phyloP scores from a whole-genome alignment of 1,139 yeast genomes.

The Pichia sp. region DNA sequence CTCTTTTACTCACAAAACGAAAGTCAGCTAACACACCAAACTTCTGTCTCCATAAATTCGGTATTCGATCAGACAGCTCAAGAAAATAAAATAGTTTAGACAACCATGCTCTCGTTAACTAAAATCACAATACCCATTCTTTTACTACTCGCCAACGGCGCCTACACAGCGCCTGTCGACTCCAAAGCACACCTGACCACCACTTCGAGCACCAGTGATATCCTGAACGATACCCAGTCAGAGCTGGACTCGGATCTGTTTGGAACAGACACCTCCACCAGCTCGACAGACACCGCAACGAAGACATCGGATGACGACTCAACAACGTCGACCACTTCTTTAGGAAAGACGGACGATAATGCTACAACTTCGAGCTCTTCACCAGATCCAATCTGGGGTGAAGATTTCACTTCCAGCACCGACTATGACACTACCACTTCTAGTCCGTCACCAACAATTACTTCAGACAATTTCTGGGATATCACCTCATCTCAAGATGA shows the following conservation, averaged over 20 bases:
- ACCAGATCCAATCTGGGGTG: background rate
- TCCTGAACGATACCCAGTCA: background rate
- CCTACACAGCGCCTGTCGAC: background rate
- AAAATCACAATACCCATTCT: conserved; percentile 3
- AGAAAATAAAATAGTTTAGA: too few species aligned
- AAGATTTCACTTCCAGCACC: background rate
- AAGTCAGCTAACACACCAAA: too few species aligned
- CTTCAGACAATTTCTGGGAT: background rate
- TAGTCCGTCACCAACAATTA: background rate
- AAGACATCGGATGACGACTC: background rate
- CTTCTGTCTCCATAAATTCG: too few species aligned
- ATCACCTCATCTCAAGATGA: too few species aligned
- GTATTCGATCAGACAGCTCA: too few species aligned
- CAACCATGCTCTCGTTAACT: background rate
- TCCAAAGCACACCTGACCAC: background rate
- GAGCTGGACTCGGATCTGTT: background rate
- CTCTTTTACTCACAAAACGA: conserved; percentile 3
- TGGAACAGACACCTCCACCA: background rate
- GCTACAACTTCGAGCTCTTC: background rate
- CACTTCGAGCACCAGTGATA: background rate
- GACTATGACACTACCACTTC: background rate
- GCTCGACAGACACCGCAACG: background rate
- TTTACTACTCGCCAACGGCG: background rate
- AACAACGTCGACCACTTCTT: background rate
- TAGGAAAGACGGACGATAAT: too few species aligned